Evolutionary conservation across 2,329 filamentous ascomycete genomes (phyloP), one percentile per base, ranked within the genome.

Genomic region (Aspergillus transmontanensis): DNA sequence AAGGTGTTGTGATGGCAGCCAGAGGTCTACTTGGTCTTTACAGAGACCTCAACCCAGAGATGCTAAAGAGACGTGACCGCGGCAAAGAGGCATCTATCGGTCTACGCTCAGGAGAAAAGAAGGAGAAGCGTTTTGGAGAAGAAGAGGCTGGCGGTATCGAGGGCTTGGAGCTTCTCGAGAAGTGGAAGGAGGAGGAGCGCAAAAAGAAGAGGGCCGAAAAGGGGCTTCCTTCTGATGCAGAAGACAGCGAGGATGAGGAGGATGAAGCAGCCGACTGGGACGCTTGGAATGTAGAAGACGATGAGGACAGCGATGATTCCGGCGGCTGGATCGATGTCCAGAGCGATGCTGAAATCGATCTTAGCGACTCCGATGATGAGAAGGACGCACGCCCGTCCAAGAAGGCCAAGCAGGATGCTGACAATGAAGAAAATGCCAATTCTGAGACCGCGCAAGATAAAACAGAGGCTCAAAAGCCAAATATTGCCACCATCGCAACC

Each of bases 1-100:
- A 98, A 83, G 94, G 94, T 64, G 92, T 95, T n/a, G 94, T 96
- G 87, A 98, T 99, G 95, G 95, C 95, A 9, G 93, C 94, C 16
- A 94, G 95, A 77, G 94, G 95, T 67, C 83, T 99, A 7, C 83
- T 99, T 48, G 93, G 92, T 28, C 84, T 99, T 6, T 99, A 96
- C 82, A 86, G 95, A 69, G 94, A 98, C 74, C 91, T 97, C 16
- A 93, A 90, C 41, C 92, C 95, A 0, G 92, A 96, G 69, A 86
- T 98, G 81, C 82, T 99, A 64, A 90, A 90, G 79, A 96, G 93
- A 83, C 88, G 91, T 73, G 95, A 97, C 75, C 88, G 95, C 71
- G 95, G 95, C 72, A 96, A 96, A 82, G 89, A 93, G 59, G 95
- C 95, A 14, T 88, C 92, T 0, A 94, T 99, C 75, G 89, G 89